Evolutionary conservation across 2,329 filamentous ascomycete genomes (phyloP).

Genomic region (Aspergillus terreus): DNA sequence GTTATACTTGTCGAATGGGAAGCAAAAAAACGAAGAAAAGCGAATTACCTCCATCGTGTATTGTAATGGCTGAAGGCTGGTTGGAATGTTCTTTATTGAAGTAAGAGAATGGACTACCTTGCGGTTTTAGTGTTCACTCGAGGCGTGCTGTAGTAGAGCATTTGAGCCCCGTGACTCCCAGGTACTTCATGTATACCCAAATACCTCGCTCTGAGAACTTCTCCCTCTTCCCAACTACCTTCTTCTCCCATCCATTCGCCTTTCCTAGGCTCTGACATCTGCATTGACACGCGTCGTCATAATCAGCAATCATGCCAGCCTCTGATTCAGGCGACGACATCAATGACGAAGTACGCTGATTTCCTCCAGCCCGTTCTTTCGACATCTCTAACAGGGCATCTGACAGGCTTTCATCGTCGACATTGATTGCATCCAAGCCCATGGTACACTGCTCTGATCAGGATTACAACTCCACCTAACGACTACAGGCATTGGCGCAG

Average conservation of each 20-base stretch:
- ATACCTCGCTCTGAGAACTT: not conserved
- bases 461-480: not conserved
- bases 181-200: not conserved
- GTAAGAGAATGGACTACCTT: too few relatives aligned
- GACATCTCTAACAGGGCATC: not conserved
- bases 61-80: too few relatives aligned
- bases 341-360: slow-evolving; percentile 43
- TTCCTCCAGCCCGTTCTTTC: not conserved
- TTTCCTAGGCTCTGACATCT: not conserved
- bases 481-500: slow-evolving; percentile 55
- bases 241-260: not conserved
- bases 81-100: too few relatives aligned
- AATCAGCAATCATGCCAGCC: slow-evolving; percentile 42
- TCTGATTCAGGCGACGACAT: slow-evolving; percentile 53
- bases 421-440: slow-evolving; percentile 63
- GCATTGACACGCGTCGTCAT: not conserved
- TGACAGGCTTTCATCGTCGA: slow-evolving; percentile 58
- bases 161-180: not conserved
- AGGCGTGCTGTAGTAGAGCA: too few relatives aligned
- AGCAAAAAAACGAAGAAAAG: slow-evolving; percentile 13
- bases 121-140: too few relatives aligned
- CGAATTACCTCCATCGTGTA: slow-evolving; percentile 1
- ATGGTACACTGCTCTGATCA: slow-evolving; percentile 44
- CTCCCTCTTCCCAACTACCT: not conserved
- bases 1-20: slow-evolving; percentile 19